Percentiles rank a stretch among this genome's conserved stretches.
phyloP scores from a whole-genome alignment of 2,329 filamentous ascomycete species.

The Colletotrichum camelliae region DNA sequence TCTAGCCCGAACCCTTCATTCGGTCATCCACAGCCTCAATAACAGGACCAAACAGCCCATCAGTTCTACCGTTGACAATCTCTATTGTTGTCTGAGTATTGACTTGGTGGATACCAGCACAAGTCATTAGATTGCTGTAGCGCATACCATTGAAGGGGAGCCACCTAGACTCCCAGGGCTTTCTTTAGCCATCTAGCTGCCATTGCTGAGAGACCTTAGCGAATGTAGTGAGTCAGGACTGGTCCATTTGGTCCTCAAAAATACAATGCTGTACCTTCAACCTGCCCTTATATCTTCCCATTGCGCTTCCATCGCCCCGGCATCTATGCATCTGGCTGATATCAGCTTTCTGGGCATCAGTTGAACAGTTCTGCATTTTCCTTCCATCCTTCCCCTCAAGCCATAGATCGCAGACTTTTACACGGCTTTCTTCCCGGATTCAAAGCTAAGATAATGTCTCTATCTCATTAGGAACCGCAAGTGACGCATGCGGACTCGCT shows the following conservation, averaged over 20 bases:
- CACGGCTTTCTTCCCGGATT: fast-evolving
- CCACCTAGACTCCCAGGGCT: not conserved
- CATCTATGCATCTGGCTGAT: too few species aligned
- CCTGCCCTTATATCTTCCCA: not conserved
- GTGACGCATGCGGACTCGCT: too few species aligned
- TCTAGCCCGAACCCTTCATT: not conserved
- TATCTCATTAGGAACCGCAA: not conserved
- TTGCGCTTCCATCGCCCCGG: too few species aligned
- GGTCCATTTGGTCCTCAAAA: not conserved
- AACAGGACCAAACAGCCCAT: too few species aligned
- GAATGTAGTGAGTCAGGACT: too few species aligned
- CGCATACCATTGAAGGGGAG: too few species aligned
- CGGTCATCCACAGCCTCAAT: not conserved
- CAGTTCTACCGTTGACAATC: not conserved
- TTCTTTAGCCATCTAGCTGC: not conserved
- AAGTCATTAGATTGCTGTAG: too few species aligned
- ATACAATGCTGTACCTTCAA: not conserved
- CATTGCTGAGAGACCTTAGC: not conserved
- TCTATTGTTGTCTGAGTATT: not conserved
- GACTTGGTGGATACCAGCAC: too few species aligned
- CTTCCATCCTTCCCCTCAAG: fast-evolving
- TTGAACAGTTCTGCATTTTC: too few species aligned
- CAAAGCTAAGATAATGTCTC: not conserved
- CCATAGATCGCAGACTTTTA: not conserved
- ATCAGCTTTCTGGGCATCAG: too few species aligned